A percentile compares a stretch with the other conserved stretches of the same genome.
Conservation (phyloP, 805 yeast genomes). For the Lipomyces spencermartinsiae region DNA sequence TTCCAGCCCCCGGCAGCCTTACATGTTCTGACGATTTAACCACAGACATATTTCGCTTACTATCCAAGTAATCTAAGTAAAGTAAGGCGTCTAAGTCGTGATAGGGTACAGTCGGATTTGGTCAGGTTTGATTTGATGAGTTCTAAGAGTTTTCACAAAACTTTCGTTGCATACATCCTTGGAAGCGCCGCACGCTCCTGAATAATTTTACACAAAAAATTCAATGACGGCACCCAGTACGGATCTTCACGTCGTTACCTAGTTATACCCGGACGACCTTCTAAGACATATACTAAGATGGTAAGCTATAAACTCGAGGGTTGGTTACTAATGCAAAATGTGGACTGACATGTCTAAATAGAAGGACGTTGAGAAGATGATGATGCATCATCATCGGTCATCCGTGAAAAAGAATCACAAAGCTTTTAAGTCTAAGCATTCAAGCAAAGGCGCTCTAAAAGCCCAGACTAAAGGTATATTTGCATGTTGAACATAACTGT, state of each 20-base stretch:
- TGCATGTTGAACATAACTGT: background rate
- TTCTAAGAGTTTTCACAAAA: background rate
- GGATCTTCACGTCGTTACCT: no score
- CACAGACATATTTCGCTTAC: slow-evolving; percentile 8
- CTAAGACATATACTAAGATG: background rate
- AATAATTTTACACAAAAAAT: background rate
- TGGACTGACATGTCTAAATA: background rate
- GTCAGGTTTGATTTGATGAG: background rate
- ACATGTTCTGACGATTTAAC: slow-evolving; percentile 8
- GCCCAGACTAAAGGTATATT: slow-evolving; percentile 58
- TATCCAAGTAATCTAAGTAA: background rate
- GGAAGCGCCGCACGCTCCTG: background rate
- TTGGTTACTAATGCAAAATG: background rate
- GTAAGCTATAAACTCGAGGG: background rate
- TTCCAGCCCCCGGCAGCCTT: background rate
- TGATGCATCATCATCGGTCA: slow-evolving; percentile 74
- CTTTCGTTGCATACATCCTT: background rate
- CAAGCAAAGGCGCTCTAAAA: slow-evolving; percentile 86
- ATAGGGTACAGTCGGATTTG: background rate
- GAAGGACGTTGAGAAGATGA: slow-evolving; percentile 11
- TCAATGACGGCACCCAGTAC: no score
- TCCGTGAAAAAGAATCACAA: slow-evolving; percentile 85
- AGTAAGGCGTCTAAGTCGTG: background rate
- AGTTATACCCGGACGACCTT: background rate
- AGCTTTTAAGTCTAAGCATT: slow-evolving; percentile 88